Evolutionary conservation across 768 basidiomycete genomes (phyloP).

Genomic region (Kwoniella mangroviensis): DNA sequence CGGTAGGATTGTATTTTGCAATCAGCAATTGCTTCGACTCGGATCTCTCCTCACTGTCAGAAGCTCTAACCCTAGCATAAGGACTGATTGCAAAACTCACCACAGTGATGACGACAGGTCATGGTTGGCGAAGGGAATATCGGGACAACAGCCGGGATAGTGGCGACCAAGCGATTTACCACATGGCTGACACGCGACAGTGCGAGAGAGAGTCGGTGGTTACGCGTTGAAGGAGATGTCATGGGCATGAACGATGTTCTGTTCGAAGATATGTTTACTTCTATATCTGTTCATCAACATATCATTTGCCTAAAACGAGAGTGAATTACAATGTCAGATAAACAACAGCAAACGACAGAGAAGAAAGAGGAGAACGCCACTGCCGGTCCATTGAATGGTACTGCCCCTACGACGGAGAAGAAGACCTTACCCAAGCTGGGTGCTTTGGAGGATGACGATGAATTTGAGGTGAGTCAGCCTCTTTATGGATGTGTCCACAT

Average conservation of each 20-base stretch:
- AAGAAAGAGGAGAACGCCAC: slow-evolving; percentile 19
- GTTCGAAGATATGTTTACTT: too few relatives aligned
- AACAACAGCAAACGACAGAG: slow-evolving; percentile 9
- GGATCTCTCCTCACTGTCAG: slow-evolving; percentile 55
- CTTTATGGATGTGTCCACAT: too few relatives aligned
- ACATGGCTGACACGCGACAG: not conserved
- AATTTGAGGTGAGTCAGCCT: slow-evolving; percentile 77
- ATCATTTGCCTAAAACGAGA: not conserved
- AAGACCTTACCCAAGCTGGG: slow-evolving; percentile 70
- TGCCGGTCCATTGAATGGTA: slow-evolving; percentile 23
- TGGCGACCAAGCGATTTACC: not conserved
- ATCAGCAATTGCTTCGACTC: slow-evolving; percentile 54
- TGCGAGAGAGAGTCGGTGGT: not conserved
- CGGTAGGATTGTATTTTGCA: slow-evolving; percentile 54
- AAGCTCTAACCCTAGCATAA: slow-evolving; percentile 56
- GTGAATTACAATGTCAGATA: slow-evolving; percentile 23
- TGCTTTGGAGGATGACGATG: slow-evolving; percentile 94
- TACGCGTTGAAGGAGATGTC: slow-evolving; percentile 2
- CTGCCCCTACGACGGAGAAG: slow-evolving; percentile 22
- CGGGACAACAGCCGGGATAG: not conserved
- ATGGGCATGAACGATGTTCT: too few relatives aligned
- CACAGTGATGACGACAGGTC: not conserved
- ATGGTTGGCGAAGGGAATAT: not conserved
- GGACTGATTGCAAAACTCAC: slow-evolving; percentile 30
- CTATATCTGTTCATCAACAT: too few relatives aligned